phyloP scores from a whole-genome alignment of 257 asterid species.

The Paulownia fortunei region DNA sequence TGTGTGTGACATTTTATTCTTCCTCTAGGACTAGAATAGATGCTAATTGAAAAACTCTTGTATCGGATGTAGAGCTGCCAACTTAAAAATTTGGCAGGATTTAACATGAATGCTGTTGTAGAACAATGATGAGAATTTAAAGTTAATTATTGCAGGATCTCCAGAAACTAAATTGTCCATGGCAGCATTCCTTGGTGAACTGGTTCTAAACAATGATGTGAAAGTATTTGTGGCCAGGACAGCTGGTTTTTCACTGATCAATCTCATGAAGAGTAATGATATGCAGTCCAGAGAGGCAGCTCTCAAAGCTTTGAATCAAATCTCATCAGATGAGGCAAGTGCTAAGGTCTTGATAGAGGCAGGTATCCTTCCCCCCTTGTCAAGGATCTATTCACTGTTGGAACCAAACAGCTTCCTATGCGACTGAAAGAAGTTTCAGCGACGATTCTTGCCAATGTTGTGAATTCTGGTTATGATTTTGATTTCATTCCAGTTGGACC shows the following conservation, averaged over 20 bases:
- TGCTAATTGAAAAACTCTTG: neutral
- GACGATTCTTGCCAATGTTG: slow-evolving; percentile 81
- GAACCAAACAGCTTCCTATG: slow-evolving; percentile 71
- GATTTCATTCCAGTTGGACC: slow-evolving; percentile 78
- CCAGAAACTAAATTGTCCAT: slow-evolving; percentile 82
- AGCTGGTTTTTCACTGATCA: slow-evolving; percentile 80
- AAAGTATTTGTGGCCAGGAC: slow-evolving; percentile 78
- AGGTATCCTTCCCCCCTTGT: slow-evolving; percentile 97
- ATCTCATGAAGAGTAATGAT: slow-evolving; percentile 66
- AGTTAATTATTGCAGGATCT: slow-evolving; percentile 60
- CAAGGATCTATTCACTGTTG: slow-evolving; percentile 82
- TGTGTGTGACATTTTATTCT: neutral
- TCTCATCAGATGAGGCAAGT: slow-evolving; percentile 84
- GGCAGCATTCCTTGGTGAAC: slow-evolving; percentile 89
- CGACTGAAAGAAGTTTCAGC: slow-evolving; percentile 89
- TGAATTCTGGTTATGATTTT: slow-evolving; percentile 81
- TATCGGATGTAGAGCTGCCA: neutral
- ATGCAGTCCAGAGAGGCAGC: slow-evolving; percentile 83
- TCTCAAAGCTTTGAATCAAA: slow-evolving; percentile 81
- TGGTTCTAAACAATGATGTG: slow-evolving; percentile 74
- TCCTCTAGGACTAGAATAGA: neutral
- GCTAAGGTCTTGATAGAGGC: slow-evolving; percentile 83
- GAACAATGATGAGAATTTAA: neutral
- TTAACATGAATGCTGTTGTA: neutral
- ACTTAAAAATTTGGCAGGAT: neutral